Percentiles rank a stretch among this genome's conserved stretches.
These are phyloP conservation scores for Stemphylium vesicarium DNA, from an alignment of 2,329 filamentous ascomycete genomes.

Conservation along the genomic window DNA sequence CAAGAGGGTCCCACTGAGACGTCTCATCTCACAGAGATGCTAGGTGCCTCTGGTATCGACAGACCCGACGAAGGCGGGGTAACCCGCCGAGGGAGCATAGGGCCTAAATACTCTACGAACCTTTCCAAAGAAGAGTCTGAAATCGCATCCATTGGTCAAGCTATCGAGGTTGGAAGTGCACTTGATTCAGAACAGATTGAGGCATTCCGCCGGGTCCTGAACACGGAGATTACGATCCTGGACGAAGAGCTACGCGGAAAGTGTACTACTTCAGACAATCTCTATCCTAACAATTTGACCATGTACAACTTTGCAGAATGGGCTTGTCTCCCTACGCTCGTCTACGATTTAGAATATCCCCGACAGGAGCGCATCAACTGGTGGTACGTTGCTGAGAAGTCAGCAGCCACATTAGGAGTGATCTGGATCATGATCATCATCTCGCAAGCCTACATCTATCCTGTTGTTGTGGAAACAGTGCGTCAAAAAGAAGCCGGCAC, in stretches of 20 bases:
- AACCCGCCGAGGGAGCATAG: constrained; percentile 41
- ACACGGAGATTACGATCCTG: constrained; percentile 69
- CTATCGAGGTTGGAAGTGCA: constrained; percentile 66
- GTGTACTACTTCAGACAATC: constrained; percentile 54
- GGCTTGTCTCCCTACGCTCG: constrained; percentile 75
- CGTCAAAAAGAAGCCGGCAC: constrained; percentile 71
- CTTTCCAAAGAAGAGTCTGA: constrained; percentile 59
- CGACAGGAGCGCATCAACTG: constrained; percentile 73
- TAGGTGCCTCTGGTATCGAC: constrained; percentile 26
- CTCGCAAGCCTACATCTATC: constrained; percentile 78
- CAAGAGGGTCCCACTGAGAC: constrained; percentile 48
- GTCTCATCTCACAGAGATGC: constrained; percentile 3
- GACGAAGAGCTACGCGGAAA: constrained; percentile 71
- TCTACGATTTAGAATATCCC: constrained; percentile 81
- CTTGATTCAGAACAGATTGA: constrained; percentile 68
- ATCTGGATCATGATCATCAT: constrained; percentile 81
- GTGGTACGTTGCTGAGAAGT: constrained; percentile 77
- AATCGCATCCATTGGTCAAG: constrained; percentile 65
- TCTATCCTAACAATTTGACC: constrained; percentile 75
- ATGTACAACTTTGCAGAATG: constrained; percentile 72
- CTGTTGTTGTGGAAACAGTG: constrained; percentile 71
- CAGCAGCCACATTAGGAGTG: constrained; percentile 71
- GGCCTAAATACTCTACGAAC: constrained; percentile 52
- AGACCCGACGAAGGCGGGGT: constrained; percentile 6
- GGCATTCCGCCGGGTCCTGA: constrained; percentile 69